Evolutionary conservation across 2,329 filamentous ascomycete species (phyloP).

Genomic region (Pochonia chlamydosporia): DNA sequence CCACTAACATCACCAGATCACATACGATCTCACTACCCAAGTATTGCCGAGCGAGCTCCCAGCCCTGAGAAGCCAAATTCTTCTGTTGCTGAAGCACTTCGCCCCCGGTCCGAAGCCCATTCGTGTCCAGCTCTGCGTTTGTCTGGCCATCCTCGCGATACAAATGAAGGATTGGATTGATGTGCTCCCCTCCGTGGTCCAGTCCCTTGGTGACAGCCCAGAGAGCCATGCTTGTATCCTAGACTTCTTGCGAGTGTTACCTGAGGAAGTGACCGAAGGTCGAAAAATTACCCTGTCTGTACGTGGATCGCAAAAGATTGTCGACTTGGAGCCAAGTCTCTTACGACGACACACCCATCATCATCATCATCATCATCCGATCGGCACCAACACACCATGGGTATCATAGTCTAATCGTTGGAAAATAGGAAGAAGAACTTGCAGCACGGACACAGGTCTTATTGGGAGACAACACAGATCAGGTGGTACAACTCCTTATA

Average conservation of each 20-base stretch:
- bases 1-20: constrained; percentile 58
- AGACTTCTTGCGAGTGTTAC: constrained; percentile 93
- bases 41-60: constrained; percentile 69
- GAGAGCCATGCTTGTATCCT: constrained; percentile 81
- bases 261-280: constrained; percentile 98
- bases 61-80: constrained; percentile 75
- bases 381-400: constrained; percentile 23
- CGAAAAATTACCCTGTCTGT: constrained; percentile 99
- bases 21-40: constrained; percentile 85
- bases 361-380: no score
- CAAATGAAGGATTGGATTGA: constrained; percentile 96
- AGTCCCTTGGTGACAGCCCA: constrained; percentile 68
- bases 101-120: constrained; percentile 78
- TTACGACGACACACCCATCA: constrained; percentile 24
- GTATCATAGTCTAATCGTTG: constrained; percentile 32
- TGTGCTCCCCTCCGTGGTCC: constrained; percentile 76
- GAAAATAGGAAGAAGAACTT: constrained; percentile 88
- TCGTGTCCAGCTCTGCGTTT: constrained; percentile 89
- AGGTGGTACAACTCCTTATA: constrained; percentile 81
- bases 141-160: constrained; percentile 88
- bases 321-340: constrained; percentile 31
- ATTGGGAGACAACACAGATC: constrained; percentile 80
- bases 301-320: constrained; percentile 64
- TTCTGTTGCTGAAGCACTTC: constrained; percentile 75
- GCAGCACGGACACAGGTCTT: constrained; percentile 79